A percentile compares a stretch with the other conserved stretches of the same genome.
Conservation (phyloP, 352 stramenopile species). For the Globisporangium parvum region DNA sequence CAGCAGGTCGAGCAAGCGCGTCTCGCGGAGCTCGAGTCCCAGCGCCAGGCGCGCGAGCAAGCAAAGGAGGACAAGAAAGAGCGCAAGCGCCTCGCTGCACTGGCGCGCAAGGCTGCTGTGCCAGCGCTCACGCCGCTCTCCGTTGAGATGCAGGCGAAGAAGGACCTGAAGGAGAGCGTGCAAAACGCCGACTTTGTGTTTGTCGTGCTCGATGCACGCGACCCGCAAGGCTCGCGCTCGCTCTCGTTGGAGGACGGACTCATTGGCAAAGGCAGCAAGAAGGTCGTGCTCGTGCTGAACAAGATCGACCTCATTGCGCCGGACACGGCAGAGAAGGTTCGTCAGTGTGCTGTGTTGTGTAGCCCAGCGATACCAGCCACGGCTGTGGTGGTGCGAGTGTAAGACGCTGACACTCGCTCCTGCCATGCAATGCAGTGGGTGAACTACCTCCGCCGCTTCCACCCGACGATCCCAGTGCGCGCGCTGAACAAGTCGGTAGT, state of each 20-base stretch:
- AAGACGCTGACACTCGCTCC: neutral
- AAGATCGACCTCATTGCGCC: slow-evolving; percentile 97
- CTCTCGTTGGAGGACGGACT: slow-evolving; percentile 93
- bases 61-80: slow-evolving; percentile 69
- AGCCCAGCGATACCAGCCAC: neutral
- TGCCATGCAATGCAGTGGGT: slow-evolving; percentile 34
- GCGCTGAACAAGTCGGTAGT: slow-evolving; percentile 83
- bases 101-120: slow-evolving; percentile 25
- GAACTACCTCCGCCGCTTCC: slow-evolving; percentile 91
- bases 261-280: slow-evolving; percentile 92
- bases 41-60: slow-evolving; percentile 53
- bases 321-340: slow-evolving; percentile 82
- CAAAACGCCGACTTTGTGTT: slow-evolving; percentile 57
- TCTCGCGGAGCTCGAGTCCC: slow-evolving; percentile 61
- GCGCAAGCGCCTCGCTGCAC: slow-evolving; percentile 34
- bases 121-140: slow-evolving; percentile 45
- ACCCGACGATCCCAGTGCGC: slow-evolving; percentile 91
- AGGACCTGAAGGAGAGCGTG: slow-evolving; percentile 75
- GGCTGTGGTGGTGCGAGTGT: neutral
- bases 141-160: slow-evolving; percentile 73
- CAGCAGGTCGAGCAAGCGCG: slow-evolving; percentile 75
- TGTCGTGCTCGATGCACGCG: slow-evolving; percentile 95
- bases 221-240: slow-evolving; percentile 94
- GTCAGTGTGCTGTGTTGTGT: neutral
- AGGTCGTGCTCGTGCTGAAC: slow-evolving; percentile 97